Conservation (phyloP, 306 rosid species). For the Hippophae rhamnoides region DNA sequence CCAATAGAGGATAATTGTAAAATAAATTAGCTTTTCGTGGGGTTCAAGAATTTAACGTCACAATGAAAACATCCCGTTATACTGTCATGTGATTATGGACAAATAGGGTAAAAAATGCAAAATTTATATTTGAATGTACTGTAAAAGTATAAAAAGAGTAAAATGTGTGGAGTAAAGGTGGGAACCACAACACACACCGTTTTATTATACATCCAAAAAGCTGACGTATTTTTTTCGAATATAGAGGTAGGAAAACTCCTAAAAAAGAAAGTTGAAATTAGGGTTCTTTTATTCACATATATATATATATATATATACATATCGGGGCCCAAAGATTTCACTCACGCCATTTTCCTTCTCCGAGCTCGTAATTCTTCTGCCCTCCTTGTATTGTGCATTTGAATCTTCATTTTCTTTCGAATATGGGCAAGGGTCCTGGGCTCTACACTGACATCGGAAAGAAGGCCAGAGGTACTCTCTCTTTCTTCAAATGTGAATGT, state of each 20-base stretch:
- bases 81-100: too few species aligned
- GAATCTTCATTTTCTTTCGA: slow-evolving; percentile 23
- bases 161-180: slow-evolving; percentile 16
- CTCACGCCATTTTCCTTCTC: too few species aligned
- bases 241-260: slow-evolving; percentile 4
- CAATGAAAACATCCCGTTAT: too few species aligned
- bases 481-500: background rate
- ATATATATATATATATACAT: too few species aligned
- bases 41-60: too few species aligned
- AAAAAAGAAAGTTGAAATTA: slow-evolving; percentile 19
- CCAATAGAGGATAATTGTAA: too few species aligned
- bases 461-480: slow-evolving; percentile 59
- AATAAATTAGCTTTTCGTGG: too few species aligned
- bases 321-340: too few species aligned
- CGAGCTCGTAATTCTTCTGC: too few species aligned
- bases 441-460: slow-evolving; percentile 31
- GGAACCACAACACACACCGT: background rate
- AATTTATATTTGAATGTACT: too few species aligned
- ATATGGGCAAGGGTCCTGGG: slow-evolving; percentile 80
- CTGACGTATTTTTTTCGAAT: background rate
- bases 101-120: too few species aligned
- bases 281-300: slow-evolving; percentile 12
- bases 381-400: background rate
- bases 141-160: background rate
- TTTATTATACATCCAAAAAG: slow-evolving; percentile 30